Conservation (phyloP, 2,329 filamentous ascomycete species). For the Diaporthe caulivora region DNA sequence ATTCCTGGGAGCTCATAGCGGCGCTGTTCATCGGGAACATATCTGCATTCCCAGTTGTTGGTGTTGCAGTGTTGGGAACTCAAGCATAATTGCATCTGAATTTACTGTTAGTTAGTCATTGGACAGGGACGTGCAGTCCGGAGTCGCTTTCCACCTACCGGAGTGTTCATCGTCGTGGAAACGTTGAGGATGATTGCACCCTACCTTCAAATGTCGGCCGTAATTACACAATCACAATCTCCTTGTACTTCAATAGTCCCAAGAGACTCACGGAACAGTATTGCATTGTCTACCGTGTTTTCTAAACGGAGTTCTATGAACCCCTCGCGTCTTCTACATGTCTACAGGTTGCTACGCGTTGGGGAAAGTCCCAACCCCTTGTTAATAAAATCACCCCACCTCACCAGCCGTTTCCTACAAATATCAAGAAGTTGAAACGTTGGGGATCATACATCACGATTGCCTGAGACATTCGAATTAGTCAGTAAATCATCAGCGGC, state of each 20-base stretch:
- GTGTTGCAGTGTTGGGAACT: neutral
- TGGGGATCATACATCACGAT: neutral
- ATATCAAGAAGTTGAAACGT: neutral
- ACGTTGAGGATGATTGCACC: neutral
- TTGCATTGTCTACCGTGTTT: neutral
- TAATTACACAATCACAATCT: neutral
- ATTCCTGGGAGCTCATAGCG: neutral
- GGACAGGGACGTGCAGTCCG: too few relatives aligned
- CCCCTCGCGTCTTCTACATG: neutral
- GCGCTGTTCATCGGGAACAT: neutral
- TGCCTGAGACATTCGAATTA: neutral
- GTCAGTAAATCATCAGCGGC: neutral
- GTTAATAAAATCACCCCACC: neutral
- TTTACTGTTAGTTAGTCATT: too few relatives aligned
- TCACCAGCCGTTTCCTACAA: neutral
- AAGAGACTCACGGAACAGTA: neutral
- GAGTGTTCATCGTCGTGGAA: too few relatives aligned
- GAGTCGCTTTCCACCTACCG: too few relatives aligned
- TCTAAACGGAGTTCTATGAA: neutral
- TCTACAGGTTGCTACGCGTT: neutral
- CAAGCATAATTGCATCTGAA: neutral
- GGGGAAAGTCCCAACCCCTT: neutral
- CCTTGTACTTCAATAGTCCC: neutral
- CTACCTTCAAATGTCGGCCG: too few relatives aligned
- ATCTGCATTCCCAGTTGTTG: neutral